These are phyloP conservation scores for Mucor racemosus DNA, from an alignment of 371 early-diverging fungal genomes.

Conservation along the genomic window DNA sequence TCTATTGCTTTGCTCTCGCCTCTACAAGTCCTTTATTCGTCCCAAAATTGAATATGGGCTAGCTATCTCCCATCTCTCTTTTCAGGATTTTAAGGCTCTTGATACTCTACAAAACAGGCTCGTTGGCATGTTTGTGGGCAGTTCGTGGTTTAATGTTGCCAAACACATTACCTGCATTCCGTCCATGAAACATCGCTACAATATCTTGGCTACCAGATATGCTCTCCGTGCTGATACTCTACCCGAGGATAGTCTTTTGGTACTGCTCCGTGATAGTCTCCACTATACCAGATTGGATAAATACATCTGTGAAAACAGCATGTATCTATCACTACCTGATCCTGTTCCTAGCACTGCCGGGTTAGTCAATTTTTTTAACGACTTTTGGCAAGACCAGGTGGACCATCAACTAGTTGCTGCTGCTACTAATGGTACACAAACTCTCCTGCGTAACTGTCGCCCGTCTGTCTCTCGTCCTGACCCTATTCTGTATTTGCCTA, in stretches of 20 bases:
- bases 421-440: neutral
- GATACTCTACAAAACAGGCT: neutral
- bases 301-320: neutral
- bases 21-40: conserved; percentile 11
- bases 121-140: neutral
- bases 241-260: neutral
- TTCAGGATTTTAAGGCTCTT: neutral
- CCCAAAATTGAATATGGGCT: neutral
- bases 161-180: conserved; percentile 12
- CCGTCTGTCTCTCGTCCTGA: neutral
- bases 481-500: neutral
- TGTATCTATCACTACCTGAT: neutral
- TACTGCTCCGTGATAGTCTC: neutral
- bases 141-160: conserved; percentile 9
- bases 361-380: no score
- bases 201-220: neutral
- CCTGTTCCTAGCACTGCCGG: neutral
- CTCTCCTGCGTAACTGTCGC: neutral
- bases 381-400: neutral
- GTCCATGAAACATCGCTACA: conserved; percentile 7
- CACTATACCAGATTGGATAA: neutral
- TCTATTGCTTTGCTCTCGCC: neutral
- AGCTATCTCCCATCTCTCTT: neutral
- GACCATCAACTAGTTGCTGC: neutral
- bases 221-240: neutral